Evolutionary conservation across 306 rosid genomes (phyloP).

Genomic region (Begonia peltatifolia): DNA sequence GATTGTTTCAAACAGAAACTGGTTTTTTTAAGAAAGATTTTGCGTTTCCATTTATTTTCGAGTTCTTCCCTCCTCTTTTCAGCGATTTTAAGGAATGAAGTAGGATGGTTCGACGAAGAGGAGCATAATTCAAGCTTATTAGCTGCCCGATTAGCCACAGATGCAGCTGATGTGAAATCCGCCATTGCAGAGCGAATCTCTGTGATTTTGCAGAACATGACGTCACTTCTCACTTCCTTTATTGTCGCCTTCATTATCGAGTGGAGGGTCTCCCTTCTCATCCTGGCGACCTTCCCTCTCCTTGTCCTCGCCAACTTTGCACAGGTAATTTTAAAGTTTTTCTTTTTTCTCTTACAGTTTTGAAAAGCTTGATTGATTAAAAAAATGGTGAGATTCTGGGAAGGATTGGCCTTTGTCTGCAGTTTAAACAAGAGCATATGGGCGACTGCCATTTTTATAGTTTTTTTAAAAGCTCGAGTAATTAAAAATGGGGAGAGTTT

Average conservation of each 20-base stretch:
- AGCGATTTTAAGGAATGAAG: conserved; percentile 94
- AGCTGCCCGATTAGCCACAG: conserved; percentile 78
- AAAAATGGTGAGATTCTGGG: conserved; percentile 5
- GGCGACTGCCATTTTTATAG: conserved; percentile 9
- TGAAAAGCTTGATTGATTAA: too few species aligned
- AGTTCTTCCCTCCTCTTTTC: neutral
- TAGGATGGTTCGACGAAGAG: conserved; percentile 98
- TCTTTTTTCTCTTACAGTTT: too few species aligned
- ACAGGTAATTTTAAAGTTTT: conserved; percentile 41
- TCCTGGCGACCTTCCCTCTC: conserved; percentile 80
- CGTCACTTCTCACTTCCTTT: conserved; percentile 91
- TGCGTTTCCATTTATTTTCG: neutral
- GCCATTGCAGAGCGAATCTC: conserved; percentile 97
- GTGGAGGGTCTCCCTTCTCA: conserved; percentile 97
- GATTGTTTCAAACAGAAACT: too few species aligned
- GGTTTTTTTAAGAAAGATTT: neutral
- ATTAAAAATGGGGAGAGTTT: too few species aligned
- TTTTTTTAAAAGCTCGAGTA: conserved; percentile 2
- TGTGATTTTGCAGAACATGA: conserved; percentile 88
- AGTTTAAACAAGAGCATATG: conserved; percentile 3
- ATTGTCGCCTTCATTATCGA: conserved; percentile 96
- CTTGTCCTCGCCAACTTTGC: conserved; percentile 93
- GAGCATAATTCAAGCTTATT: conserved; percentile 93
- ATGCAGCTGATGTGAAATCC: conserved; percentile 94
- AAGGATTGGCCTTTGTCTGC: too few species aligned